These are phyloP conservation scores for Camptophora hylomeconis DNA, from an alignment of 2,329 filamentous ascomycete genomes.

Conservation along the genomic window DNA sequence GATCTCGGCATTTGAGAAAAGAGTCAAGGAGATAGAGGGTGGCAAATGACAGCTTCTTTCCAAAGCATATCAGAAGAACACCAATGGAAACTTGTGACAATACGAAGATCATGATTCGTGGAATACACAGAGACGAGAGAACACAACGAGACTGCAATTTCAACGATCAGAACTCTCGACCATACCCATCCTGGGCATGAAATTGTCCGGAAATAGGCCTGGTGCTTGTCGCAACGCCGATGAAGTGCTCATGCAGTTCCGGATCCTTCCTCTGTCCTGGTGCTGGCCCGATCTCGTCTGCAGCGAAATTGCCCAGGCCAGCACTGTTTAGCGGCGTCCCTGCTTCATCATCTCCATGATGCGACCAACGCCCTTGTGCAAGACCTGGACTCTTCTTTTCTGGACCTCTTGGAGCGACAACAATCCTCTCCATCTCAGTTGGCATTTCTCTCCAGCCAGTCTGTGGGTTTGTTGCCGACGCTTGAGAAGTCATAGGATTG, in stretches of 20 bases:
- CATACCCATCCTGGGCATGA: too few species aligned
- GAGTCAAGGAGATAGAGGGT: slow-evolving; percentile 46
- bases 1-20: slow-evolving; percentile 84
- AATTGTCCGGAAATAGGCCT: too few species aligned
- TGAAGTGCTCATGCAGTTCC: slow-evolving; percentile 17
- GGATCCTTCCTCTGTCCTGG: slow-evolving; percentile 12
- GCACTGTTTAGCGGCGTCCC: slow-evolving; percentile 12
- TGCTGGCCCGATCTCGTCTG: slow-evolving; percentile 14
- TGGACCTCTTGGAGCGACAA: slow-evolving; percentile 3
- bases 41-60: too few species aligned
- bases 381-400: slow-evolving; percentile 13
- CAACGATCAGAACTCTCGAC: too few species aligned
- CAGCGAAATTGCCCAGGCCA: slow-evolving; percentile 10
- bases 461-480: too few species aligned
- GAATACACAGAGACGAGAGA: too few species aligned
- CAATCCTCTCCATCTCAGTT: slow-evolving; percentile 11
- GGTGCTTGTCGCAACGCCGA: slow-evolving; percentile 10
- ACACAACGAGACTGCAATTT: too few species aligned
- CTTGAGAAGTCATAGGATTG: too few species aligned
- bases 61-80: too few species aligned
- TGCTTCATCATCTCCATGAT: slow-evolving; percentile 6
- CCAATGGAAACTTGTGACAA: too few species aligned
- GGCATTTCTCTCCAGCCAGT: slow-evolving; percentile 4
- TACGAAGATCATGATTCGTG: too few species aligned
- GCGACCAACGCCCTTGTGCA: slow-evolving; percentile 13